Conservation (phyloP, 257 asterid species). For the Mitragyna speciosa region DNA sequence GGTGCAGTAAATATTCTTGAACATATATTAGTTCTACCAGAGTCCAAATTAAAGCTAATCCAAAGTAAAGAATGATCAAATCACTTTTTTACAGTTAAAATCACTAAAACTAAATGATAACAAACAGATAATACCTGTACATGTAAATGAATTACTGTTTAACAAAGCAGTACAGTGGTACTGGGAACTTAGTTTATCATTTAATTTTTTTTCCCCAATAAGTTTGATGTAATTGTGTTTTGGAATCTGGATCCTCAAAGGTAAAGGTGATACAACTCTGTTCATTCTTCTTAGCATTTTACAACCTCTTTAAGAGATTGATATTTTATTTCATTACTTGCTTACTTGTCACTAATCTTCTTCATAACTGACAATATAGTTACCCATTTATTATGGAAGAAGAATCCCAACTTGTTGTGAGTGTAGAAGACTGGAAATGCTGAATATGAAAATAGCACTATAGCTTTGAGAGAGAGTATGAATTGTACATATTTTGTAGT, state of each 20-base stretch:
- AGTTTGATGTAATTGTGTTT: too few relatives aligned
- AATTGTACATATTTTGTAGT: slow-evolving; percentile 12
- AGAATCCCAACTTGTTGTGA: neutral
- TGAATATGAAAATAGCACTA: neutral
- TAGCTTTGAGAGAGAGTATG: neutral
- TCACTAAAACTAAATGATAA: too few relatives aligned
- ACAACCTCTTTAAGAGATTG: neutral
- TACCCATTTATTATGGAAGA: slow-evolving; percentile 3
- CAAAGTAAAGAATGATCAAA: neutral
- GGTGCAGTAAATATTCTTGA: neutral
- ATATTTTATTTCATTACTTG: neutral
- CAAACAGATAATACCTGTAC: too few relatives aligned
- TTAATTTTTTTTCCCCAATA: too few relatives aligned
- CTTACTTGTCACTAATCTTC: neutral
- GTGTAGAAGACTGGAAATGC: slow-evolving; percentile 3
- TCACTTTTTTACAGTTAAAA: too few relatives aligned
- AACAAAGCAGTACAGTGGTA: too few relatives aligned
- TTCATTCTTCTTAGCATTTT: slow-evolving; percentile 1
- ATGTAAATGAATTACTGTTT: too few relatives aligned
- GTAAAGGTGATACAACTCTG: slow-evolving; percentile 6
- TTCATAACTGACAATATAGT: neutral
- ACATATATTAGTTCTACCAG: neutral
- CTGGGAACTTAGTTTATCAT: too few relatives aligned
- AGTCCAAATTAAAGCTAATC: too few relatives aligned
- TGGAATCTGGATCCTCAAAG: slow-evolving; percentile 83